These are phyloP conservation scores for Pinus albicaulis DNA, from an alignment of 75 land plant species.

Conservation along the genomic window DNA sequence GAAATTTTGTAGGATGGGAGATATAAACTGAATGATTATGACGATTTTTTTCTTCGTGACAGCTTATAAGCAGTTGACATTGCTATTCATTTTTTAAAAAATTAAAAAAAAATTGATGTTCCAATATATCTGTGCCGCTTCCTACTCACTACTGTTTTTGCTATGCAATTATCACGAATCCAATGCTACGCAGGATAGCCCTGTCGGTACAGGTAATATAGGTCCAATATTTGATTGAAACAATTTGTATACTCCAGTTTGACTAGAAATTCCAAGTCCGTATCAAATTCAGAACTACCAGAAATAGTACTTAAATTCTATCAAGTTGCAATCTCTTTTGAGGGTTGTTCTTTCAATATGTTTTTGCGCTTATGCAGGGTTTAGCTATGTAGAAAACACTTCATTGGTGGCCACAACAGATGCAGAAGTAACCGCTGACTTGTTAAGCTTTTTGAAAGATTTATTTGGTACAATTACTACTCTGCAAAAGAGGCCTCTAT, in stretches of 20 bases:
- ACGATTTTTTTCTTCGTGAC: too few species aligned
- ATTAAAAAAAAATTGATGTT: too few species aligned
- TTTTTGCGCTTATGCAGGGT: constrained; percentile 17
- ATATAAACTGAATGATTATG: background rate
- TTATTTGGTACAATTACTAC: constrained; percentile 37
- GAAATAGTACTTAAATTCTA: background rate
- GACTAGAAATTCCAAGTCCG: background rate
- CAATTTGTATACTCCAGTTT: background rate
- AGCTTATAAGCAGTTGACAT: background rate
- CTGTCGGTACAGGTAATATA: constrained; percentile 67
- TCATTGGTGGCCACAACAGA: constrained; percentile 51
- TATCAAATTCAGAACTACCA: too few species aligned
- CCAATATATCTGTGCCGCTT: background rate
- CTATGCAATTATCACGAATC: background rate
- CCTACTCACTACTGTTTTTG: background rate
- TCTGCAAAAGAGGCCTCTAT: constrained; percentile 66
- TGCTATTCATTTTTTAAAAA: background rate
- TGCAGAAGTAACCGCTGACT: constrained; percentile 62
- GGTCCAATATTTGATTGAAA: background rate
- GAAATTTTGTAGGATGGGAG: background rate
- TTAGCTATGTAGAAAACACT: constrained; percentile 68
- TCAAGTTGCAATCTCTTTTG: background rate
- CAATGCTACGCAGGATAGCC: constrained; percentile 58
- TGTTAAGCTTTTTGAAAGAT: constrained; percentile 47
- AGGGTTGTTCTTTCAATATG: background rate